Evolutionary conservation across 192 early-diverging fungal genomes (phyloP).

Genomic region (Coemansia asiatica): DNA sequence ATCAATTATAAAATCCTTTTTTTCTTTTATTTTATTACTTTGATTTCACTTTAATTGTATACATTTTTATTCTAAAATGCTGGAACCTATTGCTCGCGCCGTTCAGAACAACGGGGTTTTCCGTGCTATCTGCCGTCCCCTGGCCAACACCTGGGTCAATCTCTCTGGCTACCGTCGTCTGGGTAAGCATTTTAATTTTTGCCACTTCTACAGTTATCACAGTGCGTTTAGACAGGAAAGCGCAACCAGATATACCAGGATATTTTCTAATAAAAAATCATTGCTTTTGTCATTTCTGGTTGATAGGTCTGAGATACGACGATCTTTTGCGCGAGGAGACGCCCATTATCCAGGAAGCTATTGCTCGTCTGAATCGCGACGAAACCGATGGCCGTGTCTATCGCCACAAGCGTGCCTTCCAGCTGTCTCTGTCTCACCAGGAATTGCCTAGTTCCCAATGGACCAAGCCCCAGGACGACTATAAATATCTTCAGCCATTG

Average conservation of each 20-base stretch:
- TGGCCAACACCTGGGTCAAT: conserved; percentile 66
- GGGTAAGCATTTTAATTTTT: conserved; percentile 52
- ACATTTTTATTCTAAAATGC: too few relatives aligned
- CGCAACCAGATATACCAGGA: too few relatives aligned
- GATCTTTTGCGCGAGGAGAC: conserved; percentile 88
- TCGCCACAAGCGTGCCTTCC: conserved; percentile 78
- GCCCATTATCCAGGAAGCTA: conserved; percentile 76
- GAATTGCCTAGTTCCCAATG: conserved; percentile 68
- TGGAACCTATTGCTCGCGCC: conserved; percentile 38
- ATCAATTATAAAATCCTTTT: background rate
- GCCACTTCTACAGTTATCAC: background rate
- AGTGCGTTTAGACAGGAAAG: too few relatives aligned
- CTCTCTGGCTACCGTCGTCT: conserved; percentile 70
- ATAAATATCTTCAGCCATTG: conserved; percentile 78
- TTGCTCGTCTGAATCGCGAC: conserved; percentile 70
- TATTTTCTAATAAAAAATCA: background rate
- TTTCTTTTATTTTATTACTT: background rate
- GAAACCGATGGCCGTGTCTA: conserved; percentile 73
- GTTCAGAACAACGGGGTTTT: conserved; percentile 43
- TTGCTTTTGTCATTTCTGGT: too few relatives aligned
- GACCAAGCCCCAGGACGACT: conserved; percentile 80
- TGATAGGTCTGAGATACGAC: conserved; percentile 80
- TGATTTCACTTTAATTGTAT: too few relatives aligned
- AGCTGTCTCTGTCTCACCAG: conserved; percentile 70
- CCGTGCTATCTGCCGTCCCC: conserved; percentile 53